phyloP scores from a whole-genome alignment of 768 basidiomycete species.

The Suillus luteus region DNA sequence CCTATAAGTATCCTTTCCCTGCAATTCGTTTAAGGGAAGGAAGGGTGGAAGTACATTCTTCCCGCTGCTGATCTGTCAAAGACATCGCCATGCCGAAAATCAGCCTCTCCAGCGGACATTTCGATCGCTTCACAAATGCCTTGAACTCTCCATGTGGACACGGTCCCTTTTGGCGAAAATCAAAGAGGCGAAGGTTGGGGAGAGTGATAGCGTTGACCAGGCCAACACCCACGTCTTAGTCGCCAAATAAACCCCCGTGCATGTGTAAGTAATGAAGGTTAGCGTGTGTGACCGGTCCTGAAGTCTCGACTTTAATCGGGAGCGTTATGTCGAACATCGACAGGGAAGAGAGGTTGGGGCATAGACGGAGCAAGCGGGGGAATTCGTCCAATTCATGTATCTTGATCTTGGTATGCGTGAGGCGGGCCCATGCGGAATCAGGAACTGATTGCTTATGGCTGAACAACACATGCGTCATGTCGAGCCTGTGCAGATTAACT shows the following conservation, averaged over 20 bases:
- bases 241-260: neutral
- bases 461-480: neutral
- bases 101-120: constrained; percentile 20
- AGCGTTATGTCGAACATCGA: neutral
- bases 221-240: neutral
- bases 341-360: neutral
- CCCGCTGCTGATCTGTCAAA: neutral
- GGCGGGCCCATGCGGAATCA: neutral
- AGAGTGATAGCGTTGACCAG: constrained; percentile 20
- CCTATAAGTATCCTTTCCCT: no score
- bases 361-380: constrained; percentile 1
- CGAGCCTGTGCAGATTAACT: constrained; percentile 4
- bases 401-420: constrained; percentile 17
- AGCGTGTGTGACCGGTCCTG: neutral
- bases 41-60: neutral
- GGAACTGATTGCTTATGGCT: no score
- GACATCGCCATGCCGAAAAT: neutral
- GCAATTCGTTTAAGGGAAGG: neutral
- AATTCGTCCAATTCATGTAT: neutral
- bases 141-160: constrained; percentile 24
- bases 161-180: constrained; percentile 6
- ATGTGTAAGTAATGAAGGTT: neutral
- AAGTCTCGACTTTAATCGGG: neutral
- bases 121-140: constrained; percentile 20
- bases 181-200: constrained; percentile 16